Evolutionary conservation across 768 basidiomycete genomes (phyloP), one percentile per base, ranked within the genome.

Genomic region (Chalciporus sphaerocephalus): DNA sequence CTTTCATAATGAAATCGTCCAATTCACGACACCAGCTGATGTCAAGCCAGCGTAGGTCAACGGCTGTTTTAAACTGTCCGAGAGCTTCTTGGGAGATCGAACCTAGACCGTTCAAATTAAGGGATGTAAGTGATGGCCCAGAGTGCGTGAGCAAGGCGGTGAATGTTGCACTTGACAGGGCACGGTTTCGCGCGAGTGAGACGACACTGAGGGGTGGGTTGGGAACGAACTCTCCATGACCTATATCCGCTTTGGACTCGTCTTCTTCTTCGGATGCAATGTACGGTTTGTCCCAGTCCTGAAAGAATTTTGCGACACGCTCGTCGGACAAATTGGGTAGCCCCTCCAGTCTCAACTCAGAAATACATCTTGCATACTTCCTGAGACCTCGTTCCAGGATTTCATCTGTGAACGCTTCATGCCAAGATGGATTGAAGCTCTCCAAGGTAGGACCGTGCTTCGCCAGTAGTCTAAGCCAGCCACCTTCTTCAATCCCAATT

Each of bases 11-110:
- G 57, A 87, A 93, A 64, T 98, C 87, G 47, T 93, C 85, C 32
- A 88, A 74, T 17, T 78, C 75, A 38, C 94, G 70, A 55, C 92
- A 92, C 79, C 87, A 98, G 1, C 93, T 86, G 2, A 93, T 65
- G 58, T 98, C 88, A 32, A 97, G 50, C 58, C 69, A 74, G 54
- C 61, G 67, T 59, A 95, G 50, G 27, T 73, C 66, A 3, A 53
- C 58, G 13, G 64, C 71, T 9, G 28, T 62, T 69, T 61, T 58
- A 34, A 64, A 60, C 18, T 67, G 57, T 11, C 54, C 67, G 22
- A 87, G 60, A 2, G 69, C 64, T 11, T 78, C 78, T 25, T 74
- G 69, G 0, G 74, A 71, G 0, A 79, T 72, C 4, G 75, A 76
- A 58, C 84, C 84, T 80, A 87, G 82, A 2, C 87, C 84, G 42